Conservation (phyloP, 768 basidiomycete species). For the Artomyces pyxidatus region DNA sequence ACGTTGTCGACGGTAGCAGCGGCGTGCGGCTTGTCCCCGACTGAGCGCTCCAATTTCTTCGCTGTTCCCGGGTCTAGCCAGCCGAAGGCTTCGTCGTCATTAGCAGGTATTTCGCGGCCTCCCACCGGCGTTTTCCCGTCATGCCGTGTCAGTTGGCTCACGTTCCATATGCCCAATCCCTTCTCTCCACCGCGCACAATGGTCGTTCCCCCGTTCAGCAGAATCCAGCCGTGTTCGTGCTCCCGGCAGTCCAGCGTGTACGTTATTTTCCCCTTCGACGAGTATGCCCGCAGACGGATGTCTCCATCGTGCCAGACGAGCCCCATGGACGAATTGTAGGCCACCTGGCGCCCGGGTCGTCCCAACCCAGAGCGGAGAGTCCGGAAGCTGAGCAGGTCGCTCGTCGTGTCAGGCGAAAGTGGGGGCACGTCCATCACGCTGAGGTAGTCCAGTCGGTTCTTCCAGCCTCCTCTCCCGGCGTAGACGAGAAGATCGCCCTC, state of each 20-base stretch:
- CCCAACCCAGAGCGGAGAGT: neutral
- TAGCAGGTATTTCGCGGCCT: neutral
- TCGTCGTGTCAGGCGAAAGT: neutral
- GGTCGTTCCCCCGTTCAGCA: neutral
- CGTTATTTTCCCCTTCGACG: neutral
- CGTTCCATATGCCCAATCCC: neutral
- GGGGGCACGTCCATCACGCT: neutral
- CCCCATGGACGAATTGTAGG: neutral
- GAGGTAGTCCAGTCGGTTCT: neutral
- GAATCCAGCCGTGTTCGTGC: neutral
- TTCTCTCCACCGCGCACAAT: neutral
- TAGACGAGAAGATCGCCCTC: neutral
- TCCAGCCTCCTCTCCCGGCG: neutral
- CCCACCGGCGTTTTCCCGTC: neutral
- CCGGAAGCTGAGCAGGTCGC: neutral
- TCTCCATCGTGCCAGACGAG: neutral
- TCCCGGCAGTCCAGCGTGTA: neutral
- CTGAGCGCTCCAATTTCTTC: neutral
- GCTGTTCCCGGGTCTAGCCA: neutral
- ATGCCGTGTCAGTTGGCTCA: neutral
- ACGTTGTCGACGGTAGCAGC: neutral
- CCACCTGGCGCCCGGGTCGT: neutral
- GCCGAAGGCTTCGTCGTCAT: neutral
- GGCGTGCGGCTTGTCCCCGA: neutral
- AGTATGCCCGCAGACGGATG: neutral